phyloP scores from a whole-genome alignment of 1,284 basidiomycete species.

The Phellopilus nigrolimitatus region DNA sequence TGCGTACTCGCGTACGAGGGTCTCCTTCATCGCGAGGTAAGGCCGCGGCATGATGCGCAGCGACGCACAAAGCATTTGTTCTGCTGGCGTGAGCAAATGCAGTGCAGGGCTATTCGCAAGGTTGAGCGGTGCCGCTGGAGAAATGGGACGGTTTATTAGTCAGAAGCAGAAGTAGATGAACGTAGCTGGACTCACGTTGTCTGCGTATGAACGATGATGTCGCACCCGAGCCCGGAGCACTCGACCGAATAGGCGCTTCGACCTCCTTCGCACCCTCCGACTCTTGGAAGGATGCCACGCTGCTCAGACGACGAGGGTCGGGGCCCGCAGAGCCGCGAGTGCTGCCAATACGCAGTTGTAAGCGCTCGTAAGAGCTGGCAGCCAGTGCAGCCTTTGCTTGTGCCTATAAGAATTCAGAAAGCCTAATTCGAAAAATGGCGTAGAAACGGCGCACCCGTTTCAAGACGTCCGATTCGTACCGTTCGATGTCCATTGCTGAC shows the following conservation, averaged over 20 bases:
- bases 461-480: slow-evolving; percentile 72
- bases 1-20: slow-evolving; percentile 86
- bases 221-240: slow-evolving; percentile 41
- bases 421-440: slow-evolving; percentile 11
- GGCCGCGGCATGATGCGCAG: slow-evolving; percentile 88
- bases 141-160: slow-evolving; percentile 9
- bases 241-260: slow-evolving; percentile 36
- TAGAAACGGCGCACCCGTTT: slow-evolving; percentile 54
- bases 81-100: slow-evolving; percentile 81
- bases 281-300: slow-evolving; percentile 34
- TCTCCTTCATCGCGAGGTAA: slow-evolving; percentile 90
- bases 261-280: slow-evolving; percentile 50
- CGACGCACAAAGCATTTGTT: slow-evolving; percentile 84
- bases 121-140: slow-evolving; percentile 70
- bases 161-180: slow-evolving; percentile 3
- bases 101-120: slow-evolving; percentile 82
- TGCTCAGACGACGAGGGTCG: slow-evolving; percentile 44
- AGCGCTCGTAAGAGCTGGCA: slow-evolving; percentile 51
- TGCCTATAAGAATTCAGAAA: slow-evolving; percentile 34
- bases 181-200: background rate
- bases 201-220: slow-evolving; percentile 35
- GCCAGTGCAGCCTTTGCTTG: slow-evolving; percentile 52
- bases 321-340: slow-evolving; percentile 54
- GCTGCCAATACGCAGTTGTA: slow-evolving; percentile 39
- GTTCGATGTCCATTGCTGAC: slow-evolving; percentile 82